These are phyloP conservation scores for Kondoa subrosea DNA, from an alignment of 768 basidiomycete genomes.

Conservation along the genomic window DNA sequence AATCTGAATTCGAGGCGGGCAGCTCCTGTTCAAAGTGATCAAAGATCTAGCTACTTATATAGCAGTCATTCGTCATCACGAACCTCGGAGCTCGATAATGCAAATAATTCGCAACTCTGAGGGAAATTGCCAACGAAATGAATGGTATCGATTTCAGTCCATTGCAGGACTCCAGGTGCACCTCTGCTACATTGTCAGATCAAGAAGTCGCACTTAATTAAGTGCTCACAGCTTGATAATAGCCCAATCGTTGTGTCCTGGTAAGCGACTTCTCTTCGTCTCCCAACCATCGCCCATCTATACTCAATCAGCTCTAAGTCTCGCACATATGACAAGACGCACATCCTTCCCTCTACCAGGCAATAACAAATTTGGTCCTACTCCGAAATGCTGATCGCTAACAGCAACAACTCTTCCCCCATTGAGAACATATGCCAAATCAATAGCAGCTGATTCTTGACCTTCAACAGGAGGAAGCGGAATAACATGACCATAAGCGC, in stretches of 20 bases:
- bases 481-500: conserved; percentile 65
- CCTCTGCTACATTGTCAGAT: conserved; percentile 40
- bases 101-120: conserved; percentile 66
- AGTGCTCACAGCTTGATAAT: conserved; percentile 63
- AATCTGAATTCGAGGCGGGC: conserved; percentile 39
- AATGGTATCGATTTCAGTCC: conserved; percentile 78
- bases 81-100: conserved; percentile 35
- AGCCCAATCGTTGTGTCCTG: conserved; percentile 77
- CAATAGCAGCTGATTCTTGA: conserved; percentile 38
- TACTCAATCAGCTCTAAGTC: conserved; percentile 38
- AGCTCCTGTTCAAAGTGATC: conserved; percentile 23
- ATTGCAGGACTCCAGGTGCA: conserved; percentile 48
- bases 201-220: no score
- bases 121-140: conserved; percentile 96
- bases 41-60: neutral
- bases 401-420: conserved; percentile 68
- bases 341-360: conserved; percentile 55
- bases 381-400: conserved; percentile 90
- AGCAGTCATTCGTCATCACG: conserved; percentile 10
- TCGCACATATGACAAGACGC: conserved; percentile 9
- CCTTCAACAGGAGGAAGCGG: conserved; percentile 13
- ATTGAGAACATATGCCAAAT: conserved; percentile 77
- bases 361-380: conserved; percentile 73
- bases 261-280: conserved; percentile 64
- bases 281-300: conserved; percentile 96